Base-by-base conservation (phyloP, 306 rosid genomes). In the Trifolium repens region DNA sequence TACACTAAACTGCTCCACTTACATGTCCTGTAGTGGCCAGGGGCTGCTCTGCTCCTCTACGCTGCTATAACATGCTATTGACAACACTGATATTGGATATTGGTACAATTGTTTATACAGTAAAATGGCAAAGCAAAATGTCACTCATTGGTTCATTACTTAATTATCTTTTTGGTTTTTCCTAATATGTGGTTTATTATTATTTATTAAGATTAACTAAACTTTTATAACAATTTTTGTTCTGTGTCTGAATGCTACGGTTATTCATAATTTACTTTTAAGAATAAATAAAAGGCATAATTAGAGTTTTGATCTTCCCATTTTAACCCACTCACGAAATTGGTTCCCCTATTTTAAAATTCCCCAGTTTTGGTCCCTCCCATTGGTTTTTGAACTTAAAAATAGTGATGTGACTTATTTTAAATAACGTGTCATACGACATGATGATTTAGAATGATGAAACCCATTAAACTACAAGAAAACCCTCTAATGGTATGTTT, bases 121-220 rank as follows among this genome's bases (percentile, higher is more conserved):
- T 35, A 65, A 64, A 3, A 30, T 27, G 75, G 40, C 62, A 15
- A 10, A 24, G 44, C 62, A 67, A 76, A 64, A 10, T 47, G 22
- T 7, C 15, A 22, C 12, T 69, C 54, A 50, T n/a, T 60, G 57
- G 15, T 44, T 50, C 15, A 3, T 72, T 5, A 1, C 5, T 26
- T 7, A 24, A 19, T 57, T 43, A 49, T 14, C 59, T 44, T 52
- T 73, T 49, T 32, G 8, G 8, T 22, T 63, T 73, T 16, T 15
- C 12, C 43, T 52, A 69, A 24, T 24, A 27, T 57, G 73, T 13
- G n/a, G 58, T 66, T 80, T 53, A 16, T 52, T 66, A 69, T 66
- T 66, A 69, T 66, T 80, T 53, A 16, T 52, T 66, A 69, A 40
- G 53, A 49, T 44, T 67, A 59, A 34, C 64, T 26, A 26, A n/a